phyloP scores from a whole-genome alignment of 164 flowering plant genomes.

The Vitis rupestris region DNA sequence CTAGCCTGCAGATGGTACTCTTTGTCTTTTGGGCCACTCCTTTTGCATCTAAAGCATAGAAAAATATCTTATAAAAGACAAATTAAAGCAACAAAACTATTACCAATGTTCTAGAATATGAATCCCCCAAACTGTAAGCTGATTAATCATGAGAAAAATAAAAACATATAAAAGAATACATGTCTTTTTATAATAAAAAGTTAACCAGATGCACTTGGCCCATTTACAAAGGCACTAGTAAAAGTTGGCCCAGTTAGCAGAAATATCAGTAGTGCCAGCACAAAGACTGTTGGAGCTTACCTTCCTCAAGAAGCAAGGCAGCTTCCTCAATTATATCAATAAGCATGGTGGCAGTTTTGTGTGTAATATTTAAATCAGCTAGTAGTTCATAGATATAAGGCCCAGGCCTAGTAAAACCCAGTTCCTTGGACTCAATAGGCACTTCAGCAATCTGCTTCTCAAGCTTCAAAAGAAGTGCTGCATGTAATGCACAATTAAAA shows the following conservation, averaged over 20 bases:
- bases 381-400: constrained; percentile 85
- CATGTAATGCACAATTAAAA: constrained; percentile 14
- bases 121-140: background rate
- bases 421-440: constrained; percentile 73
- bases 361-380: constrained; percentile 73
- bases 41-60: constrained; percentile 28
- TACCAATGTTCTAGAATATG: background rate
- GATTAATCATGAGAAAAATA: background rate
- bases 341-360: constrained; percentile 62
- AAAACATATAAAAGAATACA: background rate
- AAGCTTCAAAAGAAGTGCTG: constrained; percentile 92
- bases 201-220: background rate
- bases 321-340: constrained; percentile 70
- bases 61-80: background rate
- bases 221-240: background rate
- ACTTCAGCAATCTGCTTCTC: constrained; percentile 82
- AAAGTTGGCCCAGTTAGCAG: background rate
- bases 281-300: constrained; percentile 26
- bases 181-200: background rate
- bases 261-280: background rate
- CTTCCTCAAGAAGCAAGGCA: constrained; percentile 76
- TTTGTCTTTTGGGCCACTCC: constrained; percentile 30
- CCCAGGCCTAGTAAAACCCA: constrained; percentile 93
- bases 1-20: constrained; percentile 61
- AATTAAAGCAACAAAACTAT: background rate